phyloP scores from a whole-genome alignment of 805 yeast genomes.

The Suhomyces sp. region DNA sequence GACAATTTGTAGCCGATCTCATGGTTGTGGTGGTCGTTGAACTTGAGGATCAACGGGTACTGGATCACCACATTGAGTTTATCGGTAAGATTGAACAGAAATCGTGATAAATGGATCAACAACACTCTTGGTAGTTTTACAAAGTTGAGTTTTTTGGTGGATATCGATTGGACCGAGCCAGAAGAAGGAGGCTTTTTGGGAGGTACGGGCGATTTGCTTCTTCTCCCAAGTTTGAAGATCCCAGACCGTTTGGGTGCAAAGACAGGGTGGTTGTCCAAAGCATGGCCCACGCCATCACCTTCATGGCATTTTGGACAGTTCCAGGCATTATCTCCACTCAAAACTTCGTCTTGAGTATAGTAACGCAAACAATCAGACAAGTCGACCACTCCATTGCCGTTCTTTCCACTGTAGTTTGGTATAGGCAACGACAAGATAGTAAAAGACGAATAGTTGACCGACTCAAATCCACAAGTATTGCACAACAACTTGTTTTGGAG shows the following conservation, averaged over 20 bases:
- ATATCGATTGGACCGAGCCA: slow-evolving; percentile 5
- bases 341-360: slow-evolving; percentile 61
- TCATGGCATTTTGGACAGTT: slow-evolving; percentile 70
- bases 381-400: slow-evolving; percentile 25
- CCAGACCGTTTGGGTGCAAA: slow-evolving; percentile 34
- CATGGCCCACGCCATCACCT: slow-evolving; percentile 4
- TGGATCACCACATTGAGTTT: slow-evolving; percentile 48
- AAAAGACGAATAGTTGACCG: slow-evolving; percentile 59
- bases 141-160: slow-evolving; percentile 28
- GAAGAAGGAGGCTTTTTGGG: slow-evolving; percentile 3
- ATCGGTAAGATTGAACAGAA: slow-evolving; percentile 51
- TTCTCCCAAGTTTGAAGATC: slow-evolving; percentile 30
- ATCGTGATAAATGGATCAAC: slow-evolving; percentile 40
- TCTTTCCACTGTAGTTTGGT: slow-evolving; percentile 38
- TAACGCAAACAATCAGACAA: slow-evolving; percentile 62
- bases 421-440: slow-evolving; percentile 63
- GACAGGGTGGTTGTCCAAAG: slow-evolving; percentile 35
- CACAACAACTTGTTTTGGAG: slow-evolving; percentile 63
- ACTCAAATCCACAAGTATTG: slow-evolving; percentile 58
- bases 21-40: slow-evolving; percentile 34
- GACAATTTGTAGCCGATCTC: slow-evolving; percentile 49
- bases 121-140: slow-evolving; percentile 36
- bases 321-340: slow-evolving; percentile 81
- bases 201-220: slow-evolving; percentile 33
- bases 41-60: slow-evolving; percentile 54